Conservation (phyloP, 495 filamentous ascomycete genomes). For the Lophiostoma macrostomum region DNA sequence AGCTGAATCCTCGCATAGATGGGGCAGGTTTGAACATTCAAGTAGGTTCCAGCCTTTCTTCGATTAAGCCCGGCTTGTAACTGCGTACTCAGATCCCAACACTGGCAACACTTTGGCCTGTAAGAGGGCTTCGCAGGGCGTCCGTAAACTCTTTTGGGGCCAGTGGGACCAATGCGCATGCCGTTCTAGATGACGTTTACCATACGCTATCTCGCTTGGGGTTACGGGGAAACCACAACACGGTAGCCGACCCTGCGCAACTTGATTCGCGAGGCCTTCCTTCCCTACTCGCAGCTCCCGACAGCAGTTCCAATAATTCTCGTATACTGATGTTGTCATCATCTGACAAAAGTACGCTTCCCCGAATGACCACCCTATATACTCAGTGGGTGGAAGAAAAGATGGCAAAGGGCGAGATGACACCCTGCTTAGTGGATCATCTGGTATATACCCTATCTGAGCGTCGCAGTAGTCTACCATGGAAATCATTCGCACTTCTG, state of each 20-base stretch:
- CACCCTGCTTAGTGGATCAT: not conserved
- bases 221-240: slow-evolving; percentile 9
- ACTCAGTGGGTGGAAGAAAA: no score
- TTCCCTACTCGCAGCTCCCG: no score
- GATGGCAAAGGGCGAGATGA: no score
- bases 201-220: not conserved
- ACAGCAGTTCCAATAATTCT: not conserved
- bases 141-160: slow-evolving; percentile 31
- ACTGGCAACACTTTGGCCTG: slow-evolving; percentile 33
- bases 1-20: slow-evolving; percentile 39
- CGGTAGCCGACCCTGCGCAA: not conserved
- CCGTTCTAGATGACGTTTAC: slow-evolving; percentile 30
- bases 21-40: slow-evolving; percentile 8
- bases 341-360: no score
- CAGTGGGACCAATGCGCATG: slow-evolving; percentile 31
- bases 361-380: not conserved
- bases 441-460: slow-evolving; percentile 5
- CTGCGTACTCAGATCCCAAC: not conserved
- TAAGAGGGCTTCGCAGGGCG: slow-evolving; percentile 36
- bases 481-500: slow-evolving; percentile 6
- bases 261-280: no score
- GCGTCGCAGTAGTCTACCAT: not conserved
- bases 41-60: slow-evolving; percentile 17
- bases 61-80: no score
- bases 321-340: no score